Conservation (phyloP, 2,329 filamentous ascomycete genomes). For the Plectosphaerella cucumerina region DNA sequence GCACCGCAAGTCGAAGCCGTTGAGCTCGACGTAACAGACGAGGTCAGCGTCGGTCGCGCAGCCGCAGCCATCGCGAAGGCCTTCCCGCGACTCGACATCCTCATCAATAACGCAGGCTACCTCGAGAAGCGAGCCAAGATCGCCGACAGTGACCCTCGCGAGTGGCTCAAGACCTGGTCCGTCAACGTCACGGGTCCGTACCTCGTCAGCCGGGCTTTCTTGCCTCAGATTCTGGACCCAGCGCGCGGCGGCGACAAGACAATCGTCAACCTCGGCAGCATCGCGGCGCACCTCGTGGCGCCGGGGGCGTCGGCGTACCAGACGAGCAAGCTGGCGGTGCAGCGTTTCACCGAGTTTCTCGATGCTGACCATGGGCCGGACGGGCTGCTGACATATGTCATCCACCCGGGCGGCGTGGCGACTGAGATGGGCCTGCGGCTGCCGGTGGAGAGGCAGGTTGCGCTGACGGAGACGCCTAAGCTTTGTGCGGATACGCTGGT, state of each 20-base stretch:
- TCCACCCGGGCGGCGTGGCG: background rate
- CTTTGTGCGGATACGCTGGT: conserved; percentile 37
- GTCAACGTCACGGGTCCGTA: conserved; percentile 48
- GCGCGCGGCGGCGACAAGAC: conserved; percentile 26
- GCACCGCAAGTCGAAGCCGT: conserved; percentile 37
- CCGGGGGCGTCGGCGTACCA: conserved; percentile 38
- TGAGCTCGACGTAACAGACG: conserved; percentile 30
- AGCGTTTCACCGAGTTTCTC: conserved; percentile 45
- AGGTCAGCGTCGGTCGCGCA: conserved; percentile 24
- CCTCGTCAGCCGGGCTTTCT: conserved; percentile 38
- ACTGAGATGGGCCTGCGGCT: background rate
- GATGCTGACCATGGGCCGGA: conserved; percentile 34
- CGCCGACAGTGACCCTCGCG: conserved; percentile 29
- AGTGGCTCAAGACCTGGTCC: conserved; percentile 44
- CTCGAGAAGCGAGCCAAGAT: conserved; percentile 24
- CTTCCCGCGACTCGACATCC: conserved; percentile 31
- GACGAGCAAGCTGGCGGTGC: conserved; percentile 42
- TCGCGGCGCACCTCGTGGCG: conserved; percentile 31
- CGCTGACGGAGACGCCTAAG: conserved; percentile 29
- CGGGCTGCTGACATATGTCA: background rate
- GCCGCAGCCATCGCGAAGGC: conserved; percentile 14
- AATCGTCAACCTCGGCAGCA: conserved; percentile 42
- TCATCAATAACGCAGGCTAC: conserved; percentile 40
- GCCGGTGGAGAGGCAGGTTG: background rate
- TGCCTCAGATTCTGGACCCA: conserved; percentile 34